Evolutionary conservation across 2,329 filamentous ascomycete species (phyloP).

Genomic region (Tolypocladium endophyticum): DNA sequence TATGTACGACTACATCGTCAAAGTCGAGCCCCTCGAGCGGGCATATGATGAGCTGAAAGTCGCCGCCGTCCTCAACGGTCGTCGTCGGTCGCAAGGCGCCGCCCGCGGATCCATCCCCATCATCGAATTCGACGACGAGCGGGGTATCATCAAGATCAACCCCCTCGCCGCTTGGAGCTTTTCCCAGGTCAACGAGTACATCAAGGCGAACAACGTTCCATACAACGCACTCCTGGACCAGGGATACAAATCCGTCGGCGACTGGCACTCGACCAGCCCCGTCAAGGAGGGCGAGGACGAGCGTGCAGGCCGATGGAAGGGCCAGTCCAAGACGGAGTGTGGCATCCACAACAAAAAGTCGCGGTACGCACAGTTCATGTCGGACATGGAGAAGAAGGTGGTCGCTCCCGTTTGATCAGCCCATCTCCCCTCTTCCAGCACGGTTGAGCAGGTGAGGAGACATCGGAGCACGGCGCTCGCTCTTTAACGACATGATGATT

Average conservation of each 20-base stretch:
- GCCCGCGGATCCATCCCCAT: slow-evolving; percentile 85
- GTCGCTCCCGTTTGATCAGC: slow-evolving; percentile 15
- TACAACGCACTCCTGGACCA: slow-evolving; percentile 86
- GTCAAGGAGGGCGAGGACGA: slow-evolving; percentile 90
- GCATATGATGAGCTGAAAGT: slow-evolving; percentile 83
- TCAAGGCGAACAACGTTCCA: slow-evolving; percentile 76
- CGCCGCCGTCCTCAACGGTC: slow-evolving; percentile 83
- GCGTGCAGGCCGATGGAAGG: slow-evolving; percentile 94
- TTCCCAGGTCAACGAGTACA: slow-evolving; percentile 77
- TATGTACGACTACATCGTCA: slow-evolving; percentile 92
- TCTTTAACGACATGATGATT: neutral
- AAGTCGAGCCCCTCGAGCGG: slow-evolving; percentile 91
- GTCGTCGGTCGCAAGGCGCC: slow-evolving; percentile 83
- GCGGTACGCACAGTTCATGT: slow-evolving; percentile 77
- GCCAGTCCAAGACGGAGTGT: slow-evolving; percentile 90
- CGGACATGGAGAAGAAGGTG: slow-evolving; percentile 57
- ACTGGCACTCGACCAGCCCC: slow-evolving; percentile 94
- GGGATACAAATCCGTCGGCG: slow-evolving; percentile 97
- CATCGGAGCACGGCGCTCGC: neutral
- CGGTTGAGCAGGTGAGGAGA: neutral
- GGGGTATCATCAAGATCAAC: slow-evolving; percentile 93
- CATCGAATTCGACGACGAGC: slow-evolving; percentile 80
- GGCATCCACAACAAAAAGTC: slow-evolving; percentile 98
- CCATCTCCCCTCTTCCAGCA: neutral
- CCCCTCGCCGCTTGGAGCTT: slow-evolving; percentile 93